Base-by-base conservation (phyloP, 2,329 filamentous ascomycete species). In the Diaporthe sp. region DNA sequence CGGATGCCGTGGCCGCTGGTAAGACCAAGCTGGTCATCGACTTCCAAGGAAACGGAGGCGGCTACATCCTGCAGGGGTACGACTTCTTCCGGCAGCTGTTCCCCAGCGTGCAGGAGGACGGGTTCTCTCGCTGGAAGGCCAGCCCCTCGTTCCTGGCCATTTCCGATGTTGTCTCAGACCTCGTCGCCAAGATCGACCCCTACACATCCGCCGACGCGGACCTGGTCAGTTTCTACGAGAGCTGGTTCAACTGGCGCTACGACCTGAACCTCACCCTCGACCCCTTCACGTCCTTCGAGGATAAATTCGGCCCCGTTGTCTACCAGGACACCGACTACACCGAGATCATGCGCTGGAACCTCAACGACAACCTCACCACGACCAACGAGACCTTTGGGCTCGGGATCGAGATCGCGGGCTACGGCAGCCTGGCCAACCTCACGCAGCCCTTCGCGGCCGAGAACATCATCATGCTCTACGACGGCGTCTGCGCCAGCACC, bases 1-100 rank as follows among this genome's bases (percentile, higher is more conserved):
- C 82, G 58, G 74, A 82, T n/a, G 83, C 83, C 13, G 77, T 81
- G 0, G 84, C 85, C 13, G 86, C 85, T 1, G 88, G 88, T 74
- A 92, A 91, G 83, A 91, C 86, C 61, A 91, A 90, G 81, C 86
- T 93, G 0, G 87, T 93, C 15, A 84, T 93, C 42, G 91, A 92
- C 78, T 82, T 92, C 8, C 87, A 86, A 4, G 86, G 86, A 63
- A 93, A 93, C 78, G 88, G 87, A 2, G 91, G 91, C 57, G 91
- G 91, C 34, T 87, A 86, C 20, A 88, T 92, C 60, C 80, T 91
- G 10, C 86, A 89, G n/a, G 91, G 89, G 22, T 91, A 91, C 78
- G 91, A 92, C 79, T 85, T 93, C 37, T 92, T 92, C 83, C 89
- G 89, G 72, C 83, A 89, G 80, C 84, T 92, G 0, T 89, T 90